Evolutionary conservation across 495 filamentous ascomycete genomes (phyloP).

Genomic region (Aspergillus ostianus): DNA sequence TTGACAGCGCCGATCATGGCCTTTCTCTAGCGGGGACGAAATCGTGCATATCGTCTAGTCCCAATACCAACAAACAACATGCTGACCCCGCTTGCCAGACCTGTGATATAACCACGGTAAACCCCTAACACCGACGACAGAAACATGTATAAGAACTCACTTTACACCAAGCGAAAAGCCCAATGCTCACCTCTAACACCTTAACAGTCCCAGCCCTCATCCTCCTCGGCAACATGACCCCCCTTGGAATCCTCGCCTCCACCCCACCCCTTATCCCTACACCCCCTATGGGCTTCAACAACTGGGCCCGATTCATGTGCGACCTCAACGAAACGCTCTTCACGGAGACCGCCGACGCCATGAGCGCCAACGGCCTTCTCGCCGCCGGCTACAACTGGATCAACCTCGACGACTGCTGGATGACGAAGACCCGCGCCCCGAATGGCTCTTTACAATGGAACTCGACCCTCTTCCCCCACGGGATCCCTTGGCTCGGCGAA

Average conservation of each 20-base stretch:
- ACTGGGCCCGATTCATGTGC: constrained; percentile 44
- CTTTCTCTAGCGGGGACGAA: neutral
- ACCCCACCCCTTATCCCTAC: constrained; percentile 27
- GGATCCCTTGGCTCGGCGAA: constrained; percentile 38
- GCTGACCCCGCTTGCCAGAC: neutral
- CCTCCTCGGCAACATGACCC: neutral
- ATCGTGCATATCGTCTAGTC: neutral
- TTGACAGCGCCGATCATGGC: neutral
- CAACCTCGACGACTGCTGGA: constrained; percentile 47
- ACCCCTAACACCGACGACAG: neutral
- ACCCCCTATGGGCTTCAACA: constrained; percentile 47
- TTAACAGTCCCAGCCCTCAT: neutral
- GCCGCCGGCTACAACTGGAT: constrained; percentile 41
- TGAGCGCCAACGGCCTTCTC: constrained; percentile 36
- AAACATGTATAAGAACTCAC: neutral
- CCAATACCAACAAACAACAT: neutral
- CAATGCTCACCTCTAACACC: neutral
- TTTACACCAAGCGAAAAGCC: neutral
- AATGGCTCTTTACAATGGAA: constrained; percentile 39
- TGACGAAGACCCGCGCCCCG: constrained; percentile 25
- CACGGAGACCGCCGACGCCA: constrained; percentile 36
- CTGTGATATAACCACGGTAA: neutral
- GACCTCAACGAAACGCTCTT: constrained; percentile 45
- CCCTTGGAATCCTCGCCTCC: constrained; percentile 19
- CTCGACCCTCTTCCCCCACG: constrained; percentile 34